Evolutionary conservation across 768 basidiomycete species (phyloP), one percentile per base, ranked within the genome.

Genomic region (Tubosaeta sp.): DNA sequence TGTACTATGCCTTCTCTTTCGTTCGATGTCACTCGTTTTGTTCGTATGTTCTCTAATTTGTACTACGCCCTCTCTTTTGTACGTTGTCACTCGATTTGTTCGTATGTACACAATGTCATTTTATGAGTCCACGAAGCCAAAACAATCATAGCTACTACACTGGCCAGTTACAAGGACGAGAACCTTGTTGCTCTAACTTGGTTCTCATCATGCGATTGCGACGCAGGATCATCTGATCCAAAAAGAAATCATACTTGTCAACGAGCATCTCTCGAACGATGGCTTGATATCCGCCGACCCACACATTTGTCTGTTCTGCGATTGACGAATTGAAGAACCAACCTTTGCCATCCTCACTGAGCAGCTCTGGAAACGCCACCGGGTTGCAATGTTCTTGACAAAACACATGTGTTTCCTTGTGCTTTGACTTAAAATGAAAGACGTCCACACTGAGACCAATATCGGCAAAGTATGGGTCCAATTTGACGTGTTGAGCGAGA

Each of bases 251-350:
- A 25, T 63, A 71, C 54, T 62, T 61, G 1, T 49, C 54, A 3
- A 56, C 53, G 0, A 58, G 14, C 71, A 73, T 74, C 58, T 74
- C 70, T 3, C 62, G 25, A 21, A 61, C 62, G 0, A 73, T 72
- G 0, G 66, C 48, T 11, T 61, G 59, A 46, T 68, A 51, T 0
- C 71, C 70, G 0, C 72, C 70, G 21, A 76, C 46, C 77, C 77
- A 78, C 0, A 54, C 27, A 43, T 73, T 72, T 14, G 44, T 63
- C 65, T 57, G 68, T 56, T 76, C 72, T 59, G 50, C 73, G 30
- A 21, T 44, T 7, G 43, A 78, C 3, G 69, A 72, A 5, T 70
- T 67, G 44, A 77, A 64, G 21, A 67, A 68, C 43, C 73, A 78
- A 0, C 30, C 44, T 1, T 57, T 49, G 3, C 53, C 42, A 30